phyloP scores from a whole-genome alignment of 805 yeast species.

The Candida krabiensis region DNA sequence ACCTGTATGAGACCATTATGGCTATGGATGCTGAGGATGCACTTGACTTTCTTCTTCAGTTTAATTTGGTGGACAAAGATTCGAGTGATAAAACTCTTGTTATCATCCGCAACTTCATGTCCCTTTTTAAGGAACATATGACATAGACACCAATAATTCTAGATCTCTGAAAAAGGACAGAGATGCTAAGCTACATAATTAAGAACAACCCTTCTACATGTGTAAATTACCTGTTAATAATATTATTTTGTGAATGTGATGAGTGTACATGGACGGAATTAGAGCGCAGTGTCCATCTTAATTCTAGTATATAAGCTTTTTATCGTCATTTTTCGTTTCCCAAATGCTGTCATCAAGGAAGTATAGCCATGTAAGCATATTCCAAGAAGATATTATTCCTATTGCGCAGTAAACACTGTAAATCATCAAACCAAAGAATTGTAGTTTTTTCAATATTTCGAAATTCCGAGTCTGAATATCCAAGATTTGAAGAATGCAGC shows the following conservation, averaged over 20 bases:
- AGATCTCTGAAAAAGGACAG: background rate
- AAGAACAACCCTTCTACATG: too few relatives aligned
- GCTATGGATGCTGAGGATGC: conserved; percentile 8
- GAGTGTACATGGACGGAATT: background rate
- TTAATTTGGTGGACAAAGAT: conserved; percentile 5
- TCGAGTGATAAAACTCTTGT: background rate
- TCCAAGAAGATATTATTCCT: conserved; percentile 86
- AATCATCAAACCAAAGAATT: conserved; percentile 77
- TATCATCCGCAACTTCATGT: too few relatives aligned
- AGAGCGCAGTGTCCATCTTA: background rate
- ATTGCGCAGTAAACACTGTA: conserved; percentile 83
- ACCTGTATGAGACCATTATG: conserved; percentile 11
- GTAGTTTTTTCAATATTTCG: conserved; percentile 54
- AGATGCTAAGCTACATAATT: too few relatives aligned
- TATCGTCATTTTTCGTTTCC: conserved; percentile 30
- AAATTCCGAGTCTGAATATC: conserved; percentile 58
- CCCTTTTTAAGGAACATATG: too few relatives aligned
- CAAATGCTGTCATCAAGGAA: conserved; percentile 78
- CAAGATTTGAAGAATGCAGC: conserved; percentile 42
- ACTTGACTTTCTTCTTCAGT: conserved; percentile 6
- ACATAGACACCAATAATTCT: background rate
- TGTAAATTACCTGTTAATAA: too few relatives aligned
- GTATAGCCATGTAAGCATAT: conserved; percentile 85
- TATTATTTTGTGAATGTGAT: too few relatives aligned
- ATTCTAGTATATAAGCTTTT: conserved; percentile 1